Evolutionary conservation across 192 early-diverging fungal species (phyloP).

Genomic region (Mortierella alpina): DNA sequence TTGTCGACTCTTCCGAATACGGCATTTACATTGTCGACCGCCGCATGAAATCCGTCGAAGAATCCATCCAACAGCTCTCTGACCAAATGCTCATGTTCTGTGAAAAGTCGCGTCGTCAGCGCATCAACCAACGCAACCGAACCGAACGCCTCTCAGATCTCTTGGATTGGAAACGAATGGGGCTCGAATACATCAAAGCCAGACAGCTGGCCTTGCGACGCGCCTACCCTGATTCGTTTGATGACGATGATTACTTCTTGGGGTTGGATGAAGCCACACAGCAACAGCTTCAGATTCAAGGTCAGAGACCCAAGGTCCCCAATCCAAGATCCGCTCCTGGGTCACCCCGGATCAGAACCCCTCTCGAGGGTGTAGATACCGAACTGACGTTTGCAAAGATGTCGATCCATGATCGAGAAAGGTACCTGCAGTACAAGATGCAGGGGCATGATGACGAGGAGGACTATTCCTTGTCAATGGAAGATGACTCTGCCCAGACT

Average conservation of each 20-base stretch:
- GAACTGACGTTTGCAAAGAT: conserved; percentile 50
- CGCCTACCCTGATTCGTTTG: conserved; percentile 88
- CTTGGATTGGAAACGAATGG: conserved; percentile 98
- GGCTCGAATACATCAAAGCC: conserved; percentile 97
- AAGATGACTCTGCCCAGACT: neutral
- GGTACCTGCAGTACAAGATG: conserved; percentile 44
- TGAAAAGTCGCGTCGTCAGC: conserved; percentile 95
- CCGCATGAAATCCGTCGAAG: conserved; percentile 89
- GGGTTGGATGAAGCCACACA: conserved; percentile 9
- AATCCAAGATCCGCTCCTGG: conserved; percentile 92
- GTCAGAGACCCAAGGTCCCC: conserved; percentile 75
- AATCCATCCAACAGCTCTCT: conserved; percentile 89
- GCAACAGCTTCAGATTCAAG: conserved; percentile 10
- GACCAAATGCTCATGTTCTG: conserved; percentile 93
- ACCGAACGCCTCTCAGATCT: conserved; percentile 95
- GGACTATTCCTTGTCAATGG: neutral
- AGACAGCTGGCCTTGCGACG: conserved; percentile 91
- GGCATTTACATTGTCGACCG: conserved; percentile 98
- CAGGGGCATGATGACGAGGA: conserved; percentile 45
- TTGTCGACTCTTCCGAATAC: conserved; percentile 89
- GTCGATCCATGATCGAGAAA: conserved; percentile 43
- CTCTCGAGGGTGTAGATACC: conserved; percentile 41
- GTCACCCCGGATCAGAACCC: conserved; percentile 73
- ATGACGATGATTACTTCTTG: conserved; percentile 64
- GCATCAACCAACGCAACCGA: conserved; percentile 98